Evolutionary conservation across 345 rosid genomes (phyloP).

Genomic region (Salix udensis): DNA sequence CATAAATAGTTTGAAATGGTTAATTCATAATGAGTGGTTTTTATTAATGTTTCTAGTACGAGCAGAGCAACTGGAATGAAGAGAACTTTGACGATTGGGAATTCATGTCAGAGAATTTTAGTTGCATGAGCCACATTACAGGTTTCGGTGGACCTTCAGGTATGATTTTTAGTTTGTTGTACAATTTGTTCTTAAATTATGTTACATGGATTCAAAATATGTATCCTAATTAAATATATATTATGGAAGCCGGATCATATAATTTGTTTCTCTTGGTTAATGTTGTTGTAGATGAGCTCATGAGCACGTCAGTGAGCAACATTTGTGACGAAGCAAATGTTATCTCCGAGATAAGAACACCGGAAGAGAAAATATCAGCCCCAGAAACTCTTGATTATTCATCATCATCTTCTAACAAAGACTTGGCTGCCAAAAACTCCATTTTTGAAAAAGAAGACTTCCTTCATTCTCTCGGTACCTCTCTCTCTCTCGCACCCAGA

Average conservation of each 20-base stretch:
- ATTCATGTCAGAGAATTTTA: constrained; percentile 44
- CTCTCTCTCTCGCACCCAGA: not conserved
- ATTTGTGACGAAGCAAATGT: constrained; percentile 42
- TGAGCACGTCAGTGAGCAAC: constrained; percentile 33
- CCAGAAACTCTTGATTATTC: constrained; percentile 31
- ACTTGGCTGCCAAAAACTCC: constrained; percentile 21
- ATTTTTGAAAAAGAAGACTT: constrained; percentile 15
- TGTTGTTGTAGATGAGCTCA: constrained; percentile 38
- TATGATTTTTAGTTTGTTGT: constrained; percentile 11
- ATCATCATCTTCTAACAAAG: constrained; percentile 36
- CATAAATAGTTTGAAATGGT: too few species aligned
- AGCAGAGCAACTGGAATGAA: constrained; percentile 53
- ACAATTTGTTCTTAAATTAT: not conserved
- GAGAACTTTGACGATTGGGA: constrained; percentile 41
- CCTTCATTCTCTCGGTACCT: not conserved
- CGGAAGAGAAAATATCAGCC: constrained; percentile 31
- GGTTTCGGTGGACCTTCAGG: constrained; percentile 37
- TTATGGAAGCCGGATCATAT: not conserved
- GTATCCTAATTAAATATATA: not conserved
- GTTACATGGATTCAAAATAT: not conserved
- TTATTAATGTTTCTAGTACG: not conserved
- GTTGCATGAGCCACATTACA: constrained; percentile 42
- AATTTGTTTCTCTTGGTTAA: not conserved
- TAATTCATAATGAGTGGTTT: not conserved
- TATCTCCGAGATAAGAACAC: constrained; percentile 43